Conservation (phyloP, 495 filamentous ascomycete species). For the Daldinia caldariorum region DNA sequence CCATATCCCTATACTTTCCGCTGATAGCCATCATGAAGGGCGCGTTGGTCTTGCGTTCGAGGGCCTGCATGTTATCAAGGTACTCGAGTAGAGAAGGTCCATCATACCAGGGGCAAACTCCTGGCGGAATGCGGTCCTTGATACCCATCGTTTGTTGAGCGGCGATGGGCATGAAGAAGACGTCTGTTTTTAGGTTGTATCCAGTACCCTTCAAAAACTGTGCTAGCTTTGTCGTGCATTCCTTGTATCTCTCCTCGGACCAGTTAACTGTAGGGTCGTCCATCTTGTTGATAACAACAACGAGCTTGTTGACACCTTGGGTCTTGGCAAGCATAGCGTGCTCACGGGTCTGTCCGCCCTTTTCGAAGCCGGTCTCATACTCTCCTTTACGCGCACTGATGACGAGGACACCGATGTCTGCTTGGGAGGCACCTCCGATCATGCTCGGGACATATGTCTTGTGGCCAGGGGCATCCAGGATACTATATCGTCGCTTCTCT, state of each 20-base stretch:
- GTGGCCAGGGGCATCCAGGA: conserved; percentile 95
- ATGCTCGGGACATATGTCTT: conserved; percentile 96
- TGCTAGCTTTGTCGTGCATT: conserved; percentile 88
- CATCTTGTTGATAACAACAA: conserved; percentile 97
- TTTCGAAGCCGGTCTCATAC: conserved; percentile 99
- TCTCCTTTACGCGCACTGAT: conserved; percentile 98
- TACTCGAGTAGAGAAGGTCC: conserved; percentile 96
- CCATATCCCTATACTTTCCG: conserved; percentile 96
- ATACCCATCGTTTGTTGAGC: conserved; percentile 86
- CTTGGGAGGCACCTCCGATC: conserved; percentile 96
- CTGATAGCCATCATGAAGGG: conserved; percentile 99
- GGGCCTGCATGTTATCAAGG: conserved; percentile 86
- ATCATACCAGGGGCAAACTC: conserved; percentile 82
- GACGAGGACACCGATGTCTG: conserved; percentile 94
- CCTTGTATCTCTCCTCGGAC: conserved; percentile 89
- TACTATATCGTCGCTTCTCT: conserved; percentile 85
- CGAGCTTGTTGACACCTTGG: conserved; percentile 94
- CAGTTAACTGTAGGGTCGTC: conserved; percentile 96
- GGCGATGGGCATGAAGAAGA: conserved; percentile 96
- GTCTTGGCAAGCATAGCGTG: conserved; percentile 97
- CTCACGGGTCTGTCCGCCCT: conserved; percentile 96
- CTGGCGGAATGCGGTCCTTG: conserved; percentile 84
- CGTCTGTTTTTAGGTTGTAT: conserved; percentile 89
- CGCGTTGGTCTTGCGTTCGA: conserved; percentile 95
- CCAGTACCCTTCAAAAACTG: conserved; percentile 90